phyloP scores from a whole-genome alignment of 1,284 basidiomycete genomes.

The Tranzscheliella williamsii region DNA sequence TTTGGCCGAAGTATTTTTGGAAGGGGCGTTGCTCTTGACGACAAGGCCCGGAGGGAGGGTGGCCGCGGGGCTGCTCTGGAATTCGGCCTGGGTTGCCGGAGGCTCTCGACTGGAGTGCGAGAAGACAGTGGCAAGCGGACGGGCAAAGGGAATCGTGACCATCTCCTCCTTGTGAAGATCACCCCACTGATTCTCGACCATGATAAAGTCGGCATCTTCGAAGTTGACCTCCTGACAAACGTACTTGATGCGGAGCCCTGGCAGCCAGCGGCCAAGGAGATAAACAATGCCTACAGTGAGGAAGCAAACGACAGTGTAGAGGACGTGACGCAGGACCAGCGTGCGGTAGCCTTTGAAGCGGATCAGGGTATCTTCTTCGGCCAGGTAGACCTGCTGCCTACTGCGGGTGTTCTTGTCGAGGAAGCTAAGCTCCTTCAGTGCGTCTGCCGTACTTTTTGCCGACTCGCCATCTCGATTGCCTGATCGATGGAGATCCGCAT shows the following conservation, averaged over 20 bases:
- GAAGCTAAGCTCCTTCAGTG: slow-evolving; percentile 35
- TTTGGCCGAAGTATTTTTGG: slow-evolving; percentile 31
- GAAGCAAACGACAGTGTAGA: slow-evolving; percentile 77
- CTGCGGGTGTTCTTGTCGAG: slow-evolving; percentile 53
- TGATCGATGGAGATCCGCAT: slow-evolving; percentile 12
- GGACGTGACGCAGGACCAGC: slow-evolving; percentile 68
- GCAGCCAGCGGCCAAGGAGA: slow-evolving; percentile 90
- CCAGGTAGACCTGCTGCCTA: slow-evolving; percentile 81
- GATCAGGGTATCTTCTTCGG: slow-evolving; percentile 87
- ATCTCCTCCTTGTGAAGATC: slow-evolving; percentile 49
- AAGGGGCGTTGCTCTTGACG: slow-evolving; percentile 26
- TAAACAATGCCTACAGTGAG: slow-evolving; percentile 76
- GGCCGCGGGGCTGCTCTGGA: slow-evolving; percentile 30
- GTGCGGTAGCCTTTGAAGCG: slow-evolving; percentile 87
- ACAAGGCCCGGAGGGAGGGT: slow-evolving; percentile 24
- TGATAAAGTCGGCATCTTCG: slow-evolving; percentile 72
- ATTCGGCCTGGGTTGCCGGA: slow-evolving; percentile 52
- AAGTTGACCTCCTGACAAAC: slow-evolving; percentile 85
- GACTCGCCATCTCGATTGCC: slow-evolving; percentile 1
- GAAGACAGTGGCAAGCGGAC: slow-evolving; percentile 55
- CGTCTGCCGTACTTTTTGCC: slow-evolving; percentile 1
- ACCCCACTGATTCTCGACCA: slow-evolving; percentile 72
- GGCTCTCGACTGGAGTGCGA: slow-evolving; percentile 56
- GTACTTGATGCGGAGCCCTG: slow-evolving; percentile 82
- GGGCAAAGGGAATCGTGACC: slow-evolving; percentile 51